Conservation (phyloP, 495 filamentous ascomycete genomes). For the Chaetomidium leptoderma region DNA sequence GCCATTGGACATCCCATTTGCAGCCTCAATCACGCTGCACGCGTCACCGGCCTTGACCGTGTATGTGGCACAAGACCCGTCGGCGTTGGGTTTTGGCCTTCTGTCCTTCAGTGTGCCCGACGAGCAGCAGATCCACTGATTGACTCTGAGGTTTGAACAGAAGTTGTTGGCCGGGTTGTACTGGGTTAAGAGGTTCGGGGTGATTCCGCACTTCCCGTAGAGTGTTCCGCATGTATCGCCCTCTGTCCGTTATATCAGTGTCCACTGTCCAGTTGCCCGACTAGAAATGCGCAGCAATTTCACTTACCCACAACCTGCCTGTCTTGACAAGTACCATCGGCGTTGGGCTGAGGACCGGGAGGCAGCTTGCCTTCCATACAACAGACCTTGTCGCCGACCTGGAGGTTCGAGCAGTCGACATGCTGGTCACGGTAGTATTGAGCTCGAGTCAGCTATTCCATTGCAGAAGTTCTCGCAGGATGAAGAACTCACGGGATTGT, state of each 20-base stretch:
- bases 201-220: neutral
- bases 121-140: slow-evolving; percentile 41
- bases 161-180: neutral
- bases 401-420: neutral
- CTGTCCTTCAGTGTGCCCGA: slow-evolving; percentile 36
- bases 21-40: slow-evolving; percentile 29
- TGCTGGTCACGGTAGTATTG: neutral
- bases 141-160: neutral
- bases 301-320: neutral
- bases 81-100: slow-evolving; percentile 36
- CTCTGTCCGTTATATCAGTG: neutral
- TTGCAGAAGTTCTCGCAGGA: neutral
- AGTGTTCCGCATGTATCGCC: neutral
- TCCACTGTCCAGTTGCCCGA: neutral
- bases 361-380: neutral
- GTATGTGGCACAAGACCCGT: slow-evolving; percentile 44
- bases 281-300: neutral
- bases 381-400: neutral
- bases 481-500: neutral
- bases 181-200: neutral
- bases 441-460: neutral
- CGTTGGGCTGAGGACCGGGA: neutral
- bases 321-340: neutral
- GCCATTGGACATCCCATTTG: slow-evolving; percentile 28
- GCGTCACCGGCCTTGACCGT: slow-evolving; percentile 32